Base-by-base conservation (phyloP, 2,329 filamentous ascomycete genomes). In the Thielaviopsis musarum region DNA sequence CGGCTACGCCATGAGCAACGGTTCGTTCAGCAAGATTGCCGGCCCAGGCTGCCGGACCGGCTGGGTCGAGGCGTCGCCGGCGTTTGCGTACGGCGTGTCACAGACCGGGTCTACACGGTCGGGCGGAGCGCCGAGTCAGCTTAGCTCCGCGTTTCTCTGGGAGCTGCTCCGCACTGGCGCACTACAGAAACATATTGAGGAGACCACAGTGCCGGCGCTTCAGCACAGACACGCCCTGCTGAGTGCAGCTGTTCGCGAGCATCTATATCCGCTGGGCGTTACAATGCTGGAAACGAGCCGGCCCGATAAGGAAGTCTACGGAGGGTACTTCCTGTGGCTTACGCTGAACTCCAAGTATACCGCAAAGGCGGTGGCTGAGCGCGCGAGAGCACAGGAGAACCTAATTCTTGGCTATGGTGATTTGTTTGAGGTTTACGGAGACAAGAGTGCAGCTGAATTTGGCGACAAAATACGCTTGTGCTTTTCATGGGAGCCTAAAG, bases 281-380 rank as follows among this genome's bases (percentile, higher is more conserved):
- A 28, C 57, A 28, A 68, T 74, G 38, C 66, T 68, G 28, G 69
- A 72, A 64, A 64, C 66, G 19, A 70, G 65, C 15, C 70, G 77
- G 59, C 65, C 69, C 1, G 68, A 72, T 59, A 70, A 73, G 38
- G 68, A 73, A 3, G 69, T 84, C 2, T 85, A 84, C 30, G 90
- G 90, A 0, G 90, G 90, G 0, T 95, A 91, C 68, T 95, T 95
- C 69, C 74, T 95, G 54, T 95, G 89, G 89, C 70, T 94, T 26
- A 76, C 75, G 1, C 69, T 95, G 4, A 83, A 84, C 0, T 63
- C 69, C 1, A 69, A 63, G 59, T 52, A 73, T 2, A 71, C 85
- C 58, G 73, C 76, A 9, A 81, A 71, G 34, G 74, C 77, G 7
- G 73, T 89, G 34, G 79, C 80, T 6, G 71, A 75, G 64, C 73